phyloP scores from a whole-genome alignment of 2,329 filamentous ascomycete species.

The Ophiosphaerella narmari region DNA sequence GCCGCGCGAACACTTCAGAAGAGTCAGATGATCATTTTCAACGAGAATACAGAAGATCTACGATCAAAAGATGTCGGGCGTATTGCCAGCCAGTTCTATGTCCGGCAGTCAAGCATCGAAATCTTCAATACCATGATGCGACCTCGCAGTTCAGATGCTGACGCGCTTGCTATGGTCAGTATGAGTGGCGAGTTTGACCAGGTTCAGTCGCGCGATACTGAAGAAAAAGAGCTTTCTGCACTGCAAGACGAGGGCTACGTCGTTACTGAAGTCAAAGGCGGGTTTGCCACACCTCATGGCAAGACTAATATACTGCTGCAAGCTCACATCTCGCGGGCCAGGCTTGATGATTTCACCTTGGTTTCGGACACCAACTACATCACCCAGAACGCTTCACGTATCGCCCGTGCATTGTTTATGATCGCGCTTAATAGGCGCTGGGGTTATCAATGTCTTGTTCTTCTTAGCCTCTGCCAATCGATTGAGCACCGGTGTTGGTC shows the following conservation, averaged over 20 bases:
- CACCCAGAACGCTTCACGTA: conserved; percentile 91
- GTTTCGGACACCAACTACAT: conserved; percentile 93
- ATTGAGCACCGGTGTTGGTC: conserved; percentile 97
- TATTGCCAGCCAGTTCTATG: conserved; percentile 97
- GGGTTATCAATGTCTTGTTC: conserved; percentile 91
- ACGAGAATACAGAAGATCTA: conserved; percentile 90
- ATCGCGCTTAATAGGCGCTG: conserved; percentile 92
- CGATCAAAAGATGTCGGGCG: conserved; percentile 93
- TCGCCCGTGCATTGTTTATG: conserved; percentile 95
- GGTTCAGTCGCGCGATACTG: conserved; percentile 87
- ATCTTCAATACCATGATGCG: conserved; percentile 97
- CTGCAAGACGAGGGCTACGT: conserved; percentile 69
- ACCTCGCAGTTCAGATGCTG: conserved; percentile 82
- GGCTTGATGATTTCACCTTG: conserved; percentile 90
- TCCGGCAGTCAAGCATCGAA: conserved; percentile 89
- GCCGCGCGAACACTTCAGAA: conserved; percentile 85
- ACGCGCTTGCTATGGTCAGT: conserved; percentile 93
- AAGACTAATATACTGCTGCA: conserved; percentile 97
- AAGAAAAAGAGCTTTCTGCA: conserved; percentile 81
- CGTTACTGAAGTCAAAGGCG: conserved; percentile 77
- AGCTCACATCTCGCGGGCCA: conserved; percentile 86
- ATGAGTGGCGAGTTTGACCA: conserved; percentile 99
- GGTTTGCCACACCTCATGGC: conserved; percentile 70
- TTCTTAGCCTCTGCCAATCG: conserved; percentile 91
- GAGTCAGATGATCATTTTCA: conserved; percentile 99